phyloP scores from a whole-genome alignment of 2,329 filamentous ascomycete genomes.

The Xylogone sp. region DNA sequence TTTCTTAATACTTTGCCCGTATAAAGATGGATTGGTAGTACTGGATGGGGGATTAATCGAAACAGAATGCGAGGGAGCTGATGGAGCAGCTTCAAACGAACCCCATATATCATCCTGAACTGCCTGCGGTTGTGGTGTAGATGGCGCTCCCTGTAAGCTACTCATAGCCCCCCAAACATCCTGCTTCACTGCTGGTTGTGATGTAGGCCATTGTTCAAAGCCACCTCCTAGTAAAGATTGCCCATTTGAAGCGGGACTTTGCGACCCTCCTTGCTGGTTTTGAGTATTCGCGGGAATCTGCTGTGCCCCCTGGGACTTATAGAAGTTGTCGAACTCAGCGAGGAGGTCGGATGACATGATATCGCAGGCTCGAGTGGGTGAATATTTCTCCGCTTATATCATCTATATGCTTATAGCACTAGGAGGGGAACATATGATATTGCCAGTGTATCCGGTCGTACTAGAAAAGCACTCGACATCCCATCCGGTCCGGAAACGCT shows the following conservation, averaged over 20 bases:
- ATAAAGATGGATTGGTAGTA: too few relatives aligned
- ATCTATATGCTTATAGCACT: neutral
- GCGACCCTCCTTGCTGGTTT: constrained; percentile 20
- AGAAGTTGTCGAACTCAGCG: constrained; percentile 55
- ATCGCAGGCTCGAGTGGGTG: neutral
- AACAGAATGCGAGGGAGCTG: too few relatives aligned
- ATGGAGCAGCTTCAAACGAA: constrained; percentile 18
- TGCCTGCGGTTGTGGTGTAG: constrained; percentile 4
- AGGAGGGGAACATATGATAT: too few relatives aligned
- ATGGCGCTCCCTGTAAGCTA: constrained; percentile 11
- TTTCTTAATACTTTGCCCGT: neutral
- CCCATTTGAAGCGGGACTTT: constrained; percentile 4
- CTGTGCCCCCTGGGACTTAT: constrained; percentile 29
- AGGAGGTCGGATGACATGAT: constrained; percentile 64
- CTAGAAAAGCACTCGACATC: too few relatives aligned
- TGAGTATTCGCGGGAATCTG: constrained; percentile 14
- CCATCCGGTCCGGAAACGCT: too few relatives aligned
- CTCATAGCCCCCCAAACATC: constrained; percentile 22
- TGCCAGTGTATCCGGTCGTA: too few relatives aligned
- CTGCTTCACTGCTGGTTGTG: constrained; percentile 7
- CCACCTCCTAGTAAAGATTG: constrained; percentile 3
- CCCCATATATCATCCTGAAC: constrained; percentile 24
- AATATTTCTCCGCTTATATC: neutral
- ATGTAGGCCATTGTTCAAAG: constrained; percentile 14
- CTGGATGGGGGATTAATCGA: too few relatives aligned